Evolutionary conservation across 1,284 basidiomycete genomes (phyloP).

Genomic region (Trametes pubescens): DNA sequence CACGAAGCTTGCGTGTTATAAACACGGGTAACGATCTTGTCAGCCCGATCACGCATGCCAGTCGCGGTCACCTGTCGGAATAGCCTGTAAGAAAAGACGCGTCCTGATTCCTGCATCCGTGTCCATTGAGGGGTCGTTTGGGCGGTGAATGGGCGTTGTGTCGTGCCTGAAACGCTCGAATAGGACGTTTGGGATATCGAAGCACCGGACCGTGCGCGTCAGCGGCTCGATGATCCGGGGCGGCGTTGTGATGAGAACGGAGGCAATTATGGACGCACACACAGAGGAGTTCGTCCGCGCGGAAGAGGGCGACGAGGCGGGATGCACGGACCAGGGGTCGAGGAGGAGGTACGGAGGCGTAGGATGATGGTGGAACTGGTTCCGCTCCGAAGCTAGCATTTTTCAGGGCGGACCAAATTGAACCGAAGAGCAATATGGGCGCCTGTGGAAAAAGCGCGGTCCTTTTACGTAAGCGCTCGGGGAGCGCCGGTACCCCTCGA

Average conservation of each 20-base stretch:
- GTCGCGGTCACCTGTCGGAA: neutral
- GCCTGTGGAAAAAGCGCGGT: conserved; percentile 31
- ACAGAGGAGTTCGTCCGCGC: conserved; percentile 15
- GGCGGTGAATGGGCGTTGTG: neutral
- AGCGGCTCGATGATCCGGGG: conserved; percentile 31
- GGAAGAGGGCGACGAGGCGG: conserved; percentile 1
- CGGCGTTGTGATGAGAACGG: conserved; percentile 23
- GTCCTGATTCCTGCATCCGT: neutral
- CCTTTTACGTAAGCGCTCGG: conserved; percentile 31
- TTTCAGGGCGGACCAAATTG: neutral
- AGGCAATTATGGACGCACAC: conserved; percentile 19
- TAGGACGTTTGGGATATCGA: conserved; percentile 28
- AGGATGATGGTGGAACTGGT: neutral
- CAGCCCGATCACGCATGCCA: too few species aligned
- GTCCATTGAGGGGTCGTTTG: neutral
- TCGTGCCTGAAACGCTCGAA: conserved; percentile 26
- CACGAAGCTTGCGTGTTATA: too few species aligned
- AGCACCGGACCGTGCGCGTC: conserved; percentile 33
- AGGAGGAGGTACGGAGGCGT: neutral
- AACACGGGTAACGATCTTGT: too few species aligned
- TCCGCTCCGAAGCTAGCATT: neutral
- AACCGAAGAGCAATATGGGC: conserved; percentile 27
- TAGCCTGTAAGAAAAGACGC: neutral
- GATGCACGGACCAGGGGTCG: conserved; percentile 4
- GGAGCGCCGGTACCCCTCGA: conserved; percentile 35